Base-by-base conservation (phyloP, 2,329 filamentous ascomycete genomes). In the Blastomyces percursus region DNA sequence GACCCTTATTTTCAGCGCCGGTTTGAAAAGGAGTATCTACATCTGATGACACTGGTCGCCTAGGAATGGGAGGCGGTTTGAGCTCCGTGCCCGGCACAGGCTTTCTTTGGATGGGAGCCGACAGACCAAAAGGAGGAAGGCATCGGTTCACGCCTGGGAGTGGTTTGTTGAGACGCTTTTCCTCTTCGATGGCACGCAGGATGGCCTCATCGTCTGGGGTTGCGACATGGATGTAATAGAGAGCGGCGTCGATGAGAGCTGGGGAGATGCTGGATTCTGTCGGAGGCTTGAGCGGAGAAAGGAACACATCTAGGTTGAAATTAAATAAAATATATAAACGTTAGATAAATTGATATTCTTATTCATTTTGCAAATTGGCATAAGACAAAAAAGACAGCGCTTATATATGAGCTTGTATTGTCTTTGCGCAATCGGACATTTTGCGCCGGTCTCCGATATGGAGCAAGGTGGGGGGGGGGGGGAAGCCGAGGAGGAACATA, bases 151-250 rank as follows among this genome's bases (percentile, higher is more conserved):
- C 60, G 7, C 65, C 61, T n/a, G 69, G 63, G 32, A 70, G 66
- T 9, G 66, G 55, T 32, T 65, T 63, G 3, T 64, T 64, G 16
- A 30, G 24, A 14, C 56, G 52, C 19, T 62, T 72, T 62, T 77
- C 72, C 56, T 73, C 67, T 64, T 77, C 75, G 57, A 74, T 69
- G 66, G 75, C 71, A 58, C 75, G 69, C 19, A 77, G 70, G 27
- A 79, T 64, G 54, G 68, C 69, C 32, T 79, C 74, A 66, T 89
- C 84, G 48, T 84, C 80, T 3, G 84, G 82, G 1, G 82, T 80
- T 64, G 90, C 83, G 48, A 95, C 83, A 75, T 97, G 93, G 61
- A 96, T 79, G 72, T 94, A 97, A 76, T 97, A 99, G 5, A 99
- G 81, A 16, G 88, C 96, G 69, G 86, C 90, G 62, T 88, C 85